Base-by-base conservation (phyloP, 352 stramenopile genomes). In the Phytophthora sojae region DNA sequence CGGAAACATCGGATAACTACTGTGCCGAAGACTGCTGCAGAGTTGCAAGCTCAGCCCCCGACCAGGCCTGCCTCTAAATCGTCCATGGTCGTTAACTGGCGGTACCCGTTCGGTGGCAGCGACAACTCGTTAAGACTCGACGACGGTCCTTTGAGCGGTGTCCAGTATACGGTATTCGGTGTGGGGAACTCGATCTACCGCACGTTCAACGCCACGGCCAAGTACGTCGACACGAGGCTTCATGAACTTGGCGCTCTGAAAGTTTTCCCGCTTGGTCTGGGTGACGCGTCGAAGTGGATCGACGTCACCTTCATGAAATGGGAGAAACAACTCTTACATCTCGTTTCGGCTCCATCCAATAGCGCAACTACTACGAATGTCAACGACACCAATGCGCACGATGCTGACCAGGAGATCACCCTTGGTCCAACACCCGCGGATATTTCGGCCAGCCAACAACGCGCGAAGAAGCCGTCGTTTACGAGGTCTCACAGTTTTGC, bases 111-210 rank as follows among this genome's bases (percentile, higher is more conserved):
- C 26, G n/a, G 54, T 2, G 21, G 50, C 23, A 29, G 50, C 17
- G 45, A 57, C 32, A 4, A 5, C 5, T 37, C 30, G 42, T n/a
- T 35, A 9, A 57, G 30, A 2, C 11, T n/a, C 39, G 39, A 3
- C 23, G 42, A 39, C 15, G 39, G 42, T 11, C 39, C 44, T 21
- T 63, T 69, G 15, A 29, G 35, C 26, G 60, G 64, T n/a, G n/a
- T 77, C 26, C 64, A 67, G 8, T 73, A 69, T 44, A 49, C 64
- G 30, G 69, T 76, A 4, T 99, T 99, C 86, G 97, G 95, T 25
- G 80, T 99, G 3, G 96, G 97, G 2, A 98, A 99, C 76, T 94
- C 75, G 9, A 83, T 97, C 66, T 99, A 99, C 69, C 89, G 98
- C 59, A 91, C 98, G 42, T 99, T 91, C 80, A 99, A 99, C 79